These are phyloP conservation scores for Erodium moschatum DNA, from an alignment of 441 rosid genomes.

Conservation along the genomic window DNA sequence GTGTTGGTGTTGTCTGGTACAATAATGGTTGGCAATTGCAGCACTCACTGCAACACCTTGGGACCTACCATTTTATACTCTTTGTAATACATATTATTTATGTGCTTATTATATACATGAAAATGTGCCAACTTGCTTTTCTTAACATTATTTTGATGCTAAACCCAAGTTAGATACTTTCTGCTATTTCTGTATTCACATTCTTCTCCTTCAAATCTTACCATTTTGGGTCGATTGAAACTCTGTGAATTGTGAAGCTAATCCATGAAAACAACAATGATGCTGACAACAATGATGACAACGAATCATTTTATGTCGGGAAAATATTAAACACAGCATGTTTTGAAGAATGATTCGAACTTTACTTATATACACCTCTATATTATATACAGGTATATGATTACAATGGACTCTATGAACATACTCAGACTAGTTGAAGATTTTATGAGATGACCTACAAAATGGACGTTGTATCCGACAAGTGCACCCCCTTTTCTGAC, in stretches of 20 bases:
- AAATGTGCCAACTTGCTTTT: neutral
- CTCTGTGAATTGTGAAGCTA: neutral
- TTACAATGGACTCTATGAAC: neutral
- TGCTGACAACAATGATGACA: neutral
- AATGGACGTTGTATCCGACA: slow-evolving; percentile 44
- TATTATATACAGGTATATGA: slow-evolving; percentile 18
- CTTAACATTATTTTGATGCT: slow-evolving; percentile 2
- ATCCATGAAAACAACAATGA: neutral
- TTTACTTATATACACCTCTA: slow-evolving; percentile 7
- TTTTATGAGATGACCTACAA: slow-evolving; percentile 20
- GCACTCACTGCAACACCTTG: slow-evolving; percentile 2
- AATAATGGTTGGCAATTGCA: slow-evolving; percentile 4
- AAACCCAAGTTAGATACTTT: neutral
- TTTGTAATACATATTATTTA: neutral
- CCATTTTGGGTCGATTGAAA: too few species aligned
- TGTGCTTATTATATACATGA: neutral
- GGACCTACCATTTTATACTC: neutral
- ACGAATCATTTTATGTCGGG: neutral
- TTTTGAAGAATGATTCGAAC: neutral
- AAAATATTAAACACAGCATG: neutral
- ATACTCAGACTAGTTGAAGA: neutral
- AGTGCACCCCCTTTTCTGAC: slow-evolving; percentile 35
- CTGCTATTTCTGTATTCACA: too few species aligned
- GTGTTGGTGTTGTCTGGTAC: slow-evolving; percentile 2
- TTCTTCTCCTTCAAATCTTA: too few species aligned